phyloP scores from a whole-genome alignment of 2,329 filamentous ascomycete species.

The Grosmannia penicillata region DNA sequence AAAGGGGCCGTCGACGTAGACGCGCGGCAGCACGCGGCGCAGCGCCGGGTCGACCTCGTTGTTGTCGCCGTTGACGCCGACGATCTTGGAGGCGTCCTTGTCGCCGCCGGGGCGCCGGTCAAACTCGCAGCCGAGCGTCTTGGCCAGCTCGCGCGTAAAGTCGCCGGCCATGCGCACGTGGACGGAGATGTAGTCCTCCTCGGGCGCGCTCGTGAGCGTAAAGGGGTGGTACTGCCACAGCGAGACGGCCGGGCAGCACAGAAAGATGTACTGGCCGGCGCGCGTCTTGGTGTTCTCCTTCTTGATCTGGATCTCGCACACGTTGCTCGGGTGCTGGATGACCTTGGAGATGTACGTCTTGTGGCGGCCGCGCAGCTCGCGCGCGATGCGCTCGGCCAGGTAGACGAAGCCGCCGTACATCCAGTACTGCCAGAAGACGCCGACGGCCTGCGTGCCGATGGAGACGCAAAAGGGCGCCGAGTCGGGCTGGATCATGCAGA shows the following conservation, averaged over 20 bases:
- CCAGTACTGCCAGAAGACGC: constrained; percentile 85
- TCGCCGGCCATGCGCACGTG: constrained; percentile 74
- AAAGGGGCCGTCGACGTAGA: constrained; percentile 76
- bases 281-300: constrained; percentile 72
- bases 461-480: constrained; percentile 64
- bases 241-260: constrained; percentile 74
- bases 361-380: constrained; percentile 66
- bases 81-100: constrained; percentile 47
- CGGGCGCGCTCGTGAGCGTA: constrained; percentile 71
- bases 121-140: constrained; percentile 61
- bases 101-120: constrained; percentile 44
- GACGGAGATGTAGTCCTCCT: constrained; percentile 81
- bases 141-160: constrained; percentile 58
- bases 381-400: constrained; percentile 61
- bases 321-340: constrained; percentile 76
- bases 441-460: constrained; percentile 47
- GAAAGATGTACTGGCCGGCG: constrained; percentile 77
- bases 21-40: constrained; percentile 57
- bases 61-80: constrained; percentile 48
- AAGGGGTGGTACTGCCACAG: constrained; percentile 85
- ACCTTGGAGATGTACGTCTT: constrained; percentile 82
- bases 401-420: constrained; percentile 70
- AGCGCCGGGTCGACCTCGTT: constrained; percentile 53
- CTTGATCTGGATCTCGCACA: constrained; percentile 85
- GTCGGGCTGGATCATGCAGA: constrained; percentile 83